Conservation (phyloP, 1,139 yeast species). For the Magnusiomyces fungicola region DNA sequence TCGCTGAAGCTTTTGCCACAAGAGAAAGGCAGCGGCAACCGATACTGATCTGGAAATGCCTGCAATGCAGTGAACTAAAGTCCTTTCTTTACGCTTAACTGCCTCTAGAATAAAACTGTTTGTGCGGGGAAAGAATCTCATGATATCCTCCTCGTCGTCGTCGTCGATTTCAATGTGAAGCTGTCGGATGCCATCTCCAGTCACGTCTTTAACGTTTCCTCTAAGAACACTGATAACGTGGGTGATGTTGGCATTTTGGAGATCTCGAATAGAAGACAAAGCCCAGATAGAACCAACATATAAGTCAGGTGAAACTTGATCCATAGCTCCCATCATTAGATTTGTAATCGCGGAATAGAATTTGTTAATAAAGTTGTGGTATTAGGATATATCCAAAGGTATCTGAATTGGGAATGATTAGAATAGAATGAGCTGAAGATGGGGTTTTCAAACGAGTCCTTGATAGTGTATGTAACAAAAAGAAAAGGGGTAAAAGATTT, state of each 20-base stretch:
- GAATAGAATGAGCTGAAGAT: background rate
- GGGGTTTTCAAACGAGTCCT: too few relatives aligned
- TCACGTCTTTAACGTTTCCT: slow-evolving; percentile 41
- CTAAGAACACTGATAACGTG: slow-evolving; percentile 63
- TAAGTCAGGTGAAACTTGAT: slow-evolving; percentile 28
- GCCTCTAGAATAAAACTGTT: slow-evolving; percentile 64
- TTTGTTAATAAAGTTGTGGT: background rate
- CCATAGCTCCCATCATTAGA: slow-evolving; percentile 22
- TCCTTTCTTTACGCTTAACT: slow-evolving; percentile 31
- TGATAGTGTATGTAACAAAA: too few relatives aligned
- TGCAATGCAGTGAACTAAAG: slow-evolving; percentile 52
- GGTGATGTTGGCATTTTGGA: slow-evolving; percentile 39
- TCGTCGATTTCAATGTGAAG: slow-evolving; percentile 69
- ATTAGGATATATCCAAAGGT: background rate
- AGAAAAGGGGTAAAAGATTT: too few relatives aligned
- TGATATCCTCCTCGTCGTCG: slow-evolving; percentile 49
- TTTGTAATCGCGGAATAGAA: background rate
- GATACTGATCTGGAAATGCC: slow-evolving; percentile 82
- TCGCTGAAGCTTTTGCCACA: slow-evolving; percentile 33
- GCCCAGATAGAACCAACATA: slow-evolving; percentile 32
- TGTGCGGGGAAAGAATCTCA: slow-evolving; percentile 52
- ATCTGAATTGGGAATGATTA: background rate
- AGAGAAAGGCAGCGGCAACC: slow-evolving; percentile 65
- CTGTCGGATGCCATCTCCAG: slow-evolving; percentile 37
- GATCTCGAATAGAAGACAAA: slow-evolving; percentile 25